phyloP scores from a whole-genome alignment of 495 filamentous ascomycete species.

The Penicillium bovifimosum region DNA sequence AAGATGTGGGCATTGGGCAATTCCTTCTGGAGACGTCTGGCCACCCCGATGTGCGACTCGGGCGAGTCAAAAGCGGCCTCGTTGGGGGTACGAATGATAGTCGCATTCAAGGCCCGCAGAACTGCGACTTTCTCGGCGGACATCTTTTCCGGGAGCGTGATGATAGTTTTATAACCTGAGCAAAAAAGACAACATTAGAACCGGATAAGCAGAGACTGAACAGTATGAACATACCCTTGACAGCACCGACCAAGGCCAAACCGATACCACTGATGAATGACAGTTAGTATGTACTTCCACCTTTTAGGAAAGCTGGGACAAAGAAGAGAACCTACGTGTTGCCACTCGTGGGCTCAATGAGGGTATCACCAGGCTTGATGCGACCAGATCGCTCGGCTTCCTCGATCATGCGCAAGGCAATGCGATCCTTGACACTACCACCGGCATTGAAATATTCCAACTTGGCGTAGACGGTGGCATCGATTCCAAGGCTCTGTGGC shows the following conservation, averaged over 20 bases:
- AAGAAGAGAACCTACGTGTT: conserved; percentile 63
- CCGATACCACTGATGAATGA: conserved; percentile 69
- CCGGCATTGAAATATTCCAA: conserved; percentile 96
- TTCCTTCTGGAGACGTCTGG: conserved; percentile 83
- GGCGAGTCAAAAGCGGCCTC: conserved; percentile 91
- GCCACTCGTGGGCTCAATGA: conserved; percentile 96
- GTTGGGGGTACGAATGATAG: conserved; percentile 95
- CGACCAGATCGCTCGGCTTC: conserved; percentile 84
- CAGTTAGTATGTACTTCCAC: conserved; percentile 13
- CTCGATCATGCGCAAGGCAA: conserved; percentile 96
- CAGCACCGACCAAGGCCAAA: conserved; percentile 83
- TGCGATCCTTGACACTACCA: conserved; percentile 95
- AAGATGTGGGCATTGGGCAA: conserved; percentile 94
- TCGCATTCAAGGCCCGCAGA: conserved; percentile 84
- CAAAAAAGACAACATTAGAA: conserved; percentile 1
- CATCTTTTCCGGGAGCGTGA: conserved; percentile 99
- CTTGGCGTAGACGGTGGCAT: conserved; percentile 89
- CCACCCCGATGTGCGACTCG: conserved; percentile 96
- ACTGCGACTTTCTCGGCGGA: conserved; percentile 96
- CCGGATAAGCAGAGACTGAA: background rate
- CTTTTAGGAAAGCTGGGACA: background rate
- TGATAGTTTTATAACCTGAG: conserved; percentile 86
- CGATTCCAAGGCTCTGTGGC: conserved; percentile 82
- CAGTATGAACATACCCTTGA: conserved; percentile 58
- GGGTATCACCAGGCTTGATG: conserved; percentile 93